Evolutionary conservation across 495 filamentous ascomycete genomes (phyloP).

Genomic region (Usnea hakonensis): DNA sequence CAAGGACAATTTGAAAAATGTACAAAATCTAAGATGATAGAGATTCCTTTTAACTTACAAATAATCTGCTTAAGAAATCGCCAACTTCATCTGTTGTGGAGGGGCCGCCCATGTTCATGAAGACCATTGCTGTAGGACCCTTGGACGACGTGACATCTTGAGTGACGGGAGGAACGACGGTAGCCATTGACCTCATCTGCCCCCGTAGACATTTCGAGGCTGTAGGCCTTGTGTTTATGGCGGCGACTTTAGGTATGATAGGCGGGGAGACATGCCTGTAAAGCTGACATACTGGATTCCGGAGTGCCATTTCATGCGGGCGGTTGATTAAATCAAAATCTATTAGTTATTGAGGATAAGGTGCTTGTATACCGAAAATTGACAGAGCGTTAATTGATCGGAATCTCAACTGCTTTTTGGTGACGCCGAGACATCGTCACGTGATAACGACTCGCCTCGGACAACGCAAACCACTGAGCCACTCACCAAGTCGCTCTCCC

Average conservation of each 20-base stretch:
- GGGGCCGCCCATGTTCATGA: constrained; percentile 98
- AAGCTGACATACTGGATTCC: constrained; percentile 1
- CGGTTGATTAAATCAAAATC: not conserved
- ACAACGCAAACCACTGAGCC: not conserved
- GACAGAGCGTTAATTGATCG: not conserved
- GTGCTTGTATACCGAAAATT: not conserved
- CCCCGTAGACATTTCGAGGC: not conserved
- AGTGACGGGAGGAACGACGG: constrained; percentile 64
- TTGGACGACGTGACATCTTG: constrained; percentile 56
- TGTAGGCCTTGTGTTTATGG: not conserved
- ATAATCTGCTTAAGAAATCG: constrained; percentile 86
- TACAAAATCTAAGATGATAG: not conserved
- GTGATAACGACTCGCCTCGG: too few relatives aligned
- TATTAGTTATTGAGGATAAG: not conserved
- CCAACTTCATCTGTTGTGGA: constrained; percentile 81
- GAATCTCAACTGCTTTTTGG: not conserved
- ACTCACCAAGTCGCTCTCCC: not conserved
- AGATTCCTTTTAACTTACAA: constrained; percentile 48
- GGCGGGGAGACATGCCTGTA: not conserved
- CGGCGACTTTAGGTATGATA: not conserved
- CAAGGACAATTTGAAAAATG: not conserved
- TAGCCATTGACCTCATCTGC: constrained; percentile 47
- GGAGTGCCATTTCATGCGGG: constrained; percentile 7
- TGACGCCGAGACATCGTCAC: not conserved
- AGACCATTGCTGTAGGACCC: constrained; percentile 89